These are phyloP conservation scores for Myriangium duriaei DNA, from an alignment of 2,329 filamentous ascomycete species.

Conservation along the genomic window DNA sequence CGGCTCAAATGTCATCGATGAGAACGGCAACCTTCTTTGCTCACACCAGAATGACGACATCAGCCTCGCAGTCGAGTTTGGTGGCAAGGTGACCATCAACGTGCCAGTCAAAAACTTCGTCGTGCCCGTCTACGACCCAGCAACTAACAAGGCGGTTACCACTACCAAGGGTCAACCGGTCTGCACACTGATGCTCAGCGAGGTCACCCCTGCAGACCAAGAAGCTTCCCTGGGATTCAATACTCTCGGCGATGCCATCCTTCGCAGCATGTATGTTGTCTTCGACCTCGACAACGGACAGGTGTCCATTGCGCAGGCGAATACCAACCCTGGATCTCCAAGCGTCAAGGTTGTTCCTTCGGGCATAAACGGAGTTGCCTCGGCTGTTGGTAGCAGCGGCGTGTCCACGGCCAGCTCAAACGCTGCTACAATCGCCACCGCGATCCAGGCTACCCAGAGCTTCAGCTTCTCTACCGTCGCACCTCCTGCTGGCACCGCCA, in stretches of 20 bases:
- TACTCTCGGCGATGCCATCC: constrained; percentile 21
- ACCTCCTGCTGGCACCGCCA: constrained; percentile 18
- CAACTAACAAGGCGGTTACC: constrained; percentile 14
- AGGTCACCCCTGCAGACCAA: constrained; percentile 10
- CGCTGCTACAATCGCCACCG: constrained; percentile 1
- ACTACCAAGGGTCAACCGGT: constrained; percentile 13
- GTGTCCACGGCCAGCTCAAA: neutral
- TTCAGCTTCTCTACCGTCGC: constrained; percentile 5
- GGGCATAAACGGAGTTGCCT: constrained; percentile 18
- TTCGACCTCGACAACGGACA: constrained; percentile 26
- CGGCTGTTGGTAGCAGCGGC: constrained; percentile 16
- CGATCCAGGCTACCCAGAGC: constrained; percentile 2
- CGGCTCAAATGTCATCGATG: constrained; percentile 14
- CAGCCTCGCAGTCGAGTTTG: constrained; percentile 19
- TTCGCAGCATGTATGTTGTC: constrained; percentile 24
- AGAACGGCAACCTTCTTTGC: constrained; percentile 16
- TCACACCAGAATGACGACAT: constrained; percentile 15
- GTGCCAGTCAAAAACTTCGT: constrained; percentile 20
- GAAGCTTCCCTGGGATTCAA: constrained; percentile 10
- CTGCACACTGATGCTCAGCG: constrained; percentile 19
- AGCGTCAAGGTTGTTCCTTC: constrained; percentile 18
- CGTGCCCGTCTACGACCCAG: constrained; percentile 18
- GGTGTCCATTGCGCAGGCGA: constrained; percentile 22
- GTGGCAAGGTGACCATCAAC: constrained; percentile 17
- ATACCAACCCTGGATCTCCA: constrained; percentile 14